Evolutionary conservation across 306 rosid species (phyloP), one percentile per base, ranked within the genome.

Genomic region (Spatholobus suberectus): DNA sequence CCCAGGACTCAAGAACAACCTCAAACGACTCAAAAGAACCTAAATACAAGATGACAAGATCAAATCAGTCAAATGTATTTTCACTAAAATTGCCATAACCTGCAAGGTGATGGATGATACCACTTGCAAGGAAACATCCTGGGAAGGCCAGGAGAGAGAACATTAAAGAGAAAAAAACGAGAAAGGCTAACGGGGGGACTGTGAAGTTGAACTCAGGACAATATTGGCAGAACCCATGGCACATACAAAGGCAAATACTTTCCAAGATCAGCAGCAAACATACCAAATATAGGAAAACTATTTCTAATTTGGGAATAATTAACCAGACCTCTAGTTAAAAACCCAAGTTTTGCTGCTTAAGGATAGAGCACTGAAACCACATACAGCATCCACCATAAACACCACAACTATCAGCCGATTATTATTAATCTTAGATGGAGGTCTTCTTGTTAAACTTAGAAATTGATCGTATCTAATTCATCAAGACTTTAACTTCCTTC

Each of bases 1-100:
- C 6, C 99, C 99, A 38, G 99, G 99, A 89, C 99, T 94, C 90
- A 96, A 91, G 93, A 96, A 96, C 87, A 96, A 85, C 82, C 99
- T 91, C 94, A 96, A 59, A 44, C 99, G 98, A 81, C 95, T 96
- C 82, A 96, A 87, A 89, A 96, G 99, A 73, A 96, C 97, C 99
- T 96, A 79, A 35, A 67, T 20, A 82, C 57, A 75, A 87, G 65
- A 79, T 49, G 11, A 68, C 17, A 81, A 75, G 44, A 77, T 54
- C 58, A 52, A 69, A 66, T 83, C 74, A 75, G 72, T 68, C 35
- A 73, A 55, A 57, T 26, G 61, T 32, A 27, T 23, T 76, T 68
- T 18, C 23, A 12, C 49, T 20, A 85, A 27, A 46, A 62, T 66
- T 66, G 13, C 44, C 47, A 41, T 11, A 13, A 51, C 34, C 44